Conservation (phyloP, 2,329 filamentous ascomycete species). For the Diaporthe caulivora region DNA sequence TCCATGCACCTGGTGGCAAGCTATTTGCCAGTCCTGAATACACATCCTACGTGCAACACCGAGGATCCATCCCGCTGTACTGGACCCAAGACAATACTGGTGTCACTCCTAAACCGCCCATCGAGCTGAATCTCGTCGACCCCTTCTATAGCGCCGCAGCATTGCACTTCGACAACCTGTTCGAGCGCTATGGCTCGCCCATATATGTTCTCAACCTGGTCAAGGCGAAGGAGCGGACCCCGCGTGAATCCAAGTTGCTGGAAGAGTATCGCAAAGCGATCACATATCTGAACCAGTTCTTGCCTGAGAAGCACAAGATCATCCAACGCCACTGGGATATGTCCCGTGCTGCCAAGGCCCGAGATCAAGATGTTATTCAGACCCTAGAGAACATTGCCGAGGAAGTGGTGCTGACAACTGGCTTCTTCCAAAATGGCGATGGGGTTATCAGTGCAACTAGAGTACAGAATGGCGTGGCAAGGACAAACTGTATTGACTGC, state of each 20-base stretch:
- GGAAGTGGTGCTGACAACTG: conserved; percentile 85
- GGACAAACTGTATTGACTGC: conserved; percentile 98
- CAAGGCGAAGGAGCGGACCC: conserved; percentile 87
- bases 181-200: conserved; percentile 91
- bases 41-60: conserved; percentile 96
- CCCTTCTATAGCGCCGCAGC: conserved; percentile 95
- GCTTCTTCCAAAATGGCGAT: conserved; percentile 95
- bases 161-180: conserved; percentile 94
- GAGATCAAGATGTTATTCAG: conserved; percentile 93
- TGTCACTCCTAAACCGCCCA: conserved; percentile 95
- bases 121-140: conserved; percentile 94
- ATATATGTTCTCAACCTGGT: conserved; percentile 94
- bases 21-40: conserved; percentile 91
- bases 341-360: conserved; percentile 92
- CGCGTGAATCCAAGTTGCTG: conserved; percentile 90
- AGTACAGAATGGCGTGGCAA: conserved; percentile 90
- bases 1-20: conserved; percentile 88
- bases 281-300: conserved; percentile 92
- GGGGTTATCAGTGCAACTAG: conserved; percentile 72
- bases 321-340: conserved; percentile 98
- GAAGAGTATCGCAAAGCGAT: conserved; percentile 89
- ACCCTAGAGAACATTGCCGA: conserved; percentile 92
- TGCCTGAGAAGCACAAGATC: conserved; percentile 86
- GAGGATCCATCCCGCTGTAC: conserved; percentile 95
- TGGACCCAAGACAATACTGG: conserved; percentile 98